A percentile compares a stretch with the other conserved stretches of the same genome.
These are phyloP conservation scores for Chaetomium tenue DNA, from an alignment of 495 filamentous ascomycete species.

Conservation along the genomic window DNA sequence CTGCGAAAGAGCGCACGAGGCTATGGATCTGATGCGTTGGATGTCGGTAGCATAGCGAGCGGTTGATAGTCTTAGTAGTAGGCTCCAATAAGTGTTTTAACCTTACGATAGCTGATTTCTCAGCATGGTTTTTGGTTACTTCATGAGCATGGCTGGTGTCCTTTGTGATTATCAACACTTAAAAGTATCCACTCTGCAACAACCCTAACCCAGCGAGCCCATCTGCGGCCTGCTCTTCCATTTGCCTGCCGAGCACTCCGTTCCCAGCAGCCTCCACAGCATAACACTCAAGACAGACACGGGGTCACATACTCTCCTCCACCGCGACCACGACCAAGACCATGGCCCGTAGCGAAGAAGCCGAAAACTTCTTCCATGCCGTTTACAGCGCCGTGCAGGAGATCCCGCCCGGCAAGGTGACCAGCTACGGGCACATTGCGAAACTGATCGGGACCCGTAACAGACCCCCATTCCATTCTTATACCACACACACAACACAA, in stretches of 20 bases:
- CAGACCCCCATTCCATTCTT: constrained; percentile 33
- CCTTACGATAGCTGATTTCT: not conserved
- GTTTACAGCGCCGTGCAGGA: constrained; percentile 83
- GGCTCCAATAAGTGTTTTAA: not conserved
- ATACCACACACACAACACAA: not conserved
- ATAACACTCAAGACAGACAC: not conserved
- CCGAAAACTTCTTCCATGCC: constrained; percentile 75
- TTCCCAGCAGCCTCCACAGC: not conserved
- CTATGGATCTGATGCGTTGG: not conserved
- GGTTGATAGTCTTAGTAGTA: not conserved
- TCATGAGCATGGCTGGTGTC: too few relatives aligned
- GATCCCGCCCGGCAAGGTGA: constrained; percentile 79
- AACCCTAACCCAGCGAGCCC: not conserved
- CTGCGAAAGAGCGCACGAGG: not conserved
- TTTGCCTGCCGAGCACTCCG: not conserved
- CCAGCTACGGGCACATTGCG: constrained; percentile 87
- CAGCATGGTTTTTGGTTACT: too few relatives aligned
- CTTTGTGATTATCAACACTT: too few relatives aligned
- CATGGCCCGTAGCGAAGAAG: constrained; percentile 81
- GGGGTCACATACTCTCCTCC: not conserved
- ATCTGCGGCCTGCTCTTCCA: not conserved
- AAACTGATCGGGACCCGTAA: constrained; percentile 73
- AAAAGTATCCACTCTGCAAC: too few relatives aligned
- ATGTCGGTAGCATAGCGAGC: constrained; percentile 10
- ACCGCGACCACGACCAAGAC: not conserved